A percentile compares a stretch with the other conserved stretches of the same genome.
phyloP scores from a whole-genome alignment of 2,329 filamentous ascomycete genomes.

The Amesomyces nigricolor region DNA sequence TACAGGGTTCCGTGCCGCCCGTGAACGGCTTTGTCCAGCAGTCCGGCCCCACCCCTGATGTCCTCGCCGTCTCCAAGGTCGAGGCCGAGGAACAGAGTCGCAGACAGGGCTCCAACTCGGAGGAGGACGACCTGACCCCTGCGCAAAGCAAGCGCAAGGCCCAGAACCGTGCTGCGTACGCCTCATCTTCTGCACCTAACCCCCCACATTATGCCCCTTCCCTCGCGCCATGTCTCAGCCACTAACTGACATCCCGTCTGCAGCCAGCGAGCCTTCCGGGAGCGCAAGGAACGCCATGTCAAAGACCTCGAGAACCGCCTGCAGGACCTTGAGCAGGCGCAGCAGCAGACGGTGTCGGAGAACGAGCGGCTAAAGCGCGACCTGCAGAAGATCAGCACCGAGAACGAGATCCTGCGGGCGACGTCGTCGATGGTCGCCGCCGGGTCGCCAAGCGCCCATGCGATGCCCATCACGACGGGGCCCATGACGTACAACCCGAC shows the following conservation, averaged over 20 bases:
- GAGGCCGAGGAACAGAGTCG: conserved; percentile 35
- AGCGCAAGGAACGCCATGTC: conserved; percentile 86
- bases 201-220: background rate
- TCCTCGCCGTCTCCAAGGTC: conserved; percentile 34
- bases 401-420: conserved; percentile 87
- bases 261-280: conserved; percentile 91
- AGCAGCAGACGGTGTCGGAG: conserved; percentile 67
- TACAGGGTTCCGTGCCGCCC: conserved; percentile 27
- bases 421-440: conserved; percentile 50
- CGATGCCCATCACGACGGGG: conserved; percentile 52
- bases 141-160: conserved; percentile 55
- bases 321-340: conserved; percentile 66
- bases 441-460: conserved; percentile 39
- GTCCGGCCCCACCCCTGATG: conserved; percentile 28
- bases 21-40: conserved; percentile 20
- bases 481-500: conserved; percentile 67
- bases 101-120: conserved; percentile 46
- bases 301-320: conserved; percentile 89
- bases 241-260: background rate
- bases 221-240: background rate
- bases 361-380: conserved; percentile 83
- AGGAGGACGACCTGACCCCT: conserved; percentile 51
- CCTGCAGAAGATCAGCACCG: conserved; percentile 75
- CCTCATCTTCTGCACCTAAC: conserved; percentile 30
- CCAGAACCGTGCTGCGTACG: conserved; percentile 56